Evolutionary conservation across 768 basidiomycete genomes (phyloP), one percentile per base, ranked within the genome.

Genomic region (Phylloporus rhodoxanthus): DNA sequence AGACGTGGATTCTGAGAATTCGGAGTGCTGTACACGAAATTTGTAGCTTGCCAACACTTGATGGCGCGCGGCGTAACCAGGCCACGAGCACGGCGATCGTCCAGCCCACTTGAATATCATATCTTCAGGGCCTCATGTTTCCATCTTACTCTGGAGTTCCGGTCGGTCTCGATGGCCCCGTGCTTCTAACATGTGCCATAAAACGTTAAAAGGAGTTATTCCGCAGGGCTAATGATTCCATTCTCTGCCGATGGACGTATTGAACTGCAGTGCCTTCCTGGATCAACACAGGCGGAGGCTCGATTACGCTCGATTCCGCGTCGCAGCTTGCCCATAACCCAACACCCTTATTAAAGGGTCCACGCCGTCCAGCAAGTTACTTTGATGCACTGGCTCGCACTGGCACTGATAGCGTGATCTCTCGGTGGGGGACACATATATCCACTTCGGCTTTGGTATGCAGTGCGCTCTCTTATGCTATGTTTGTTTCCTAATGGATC

Each of bases 241-340:
- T 62, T 59, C 54, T 47, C 45, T 54, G 40, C 45, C 32, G 17
- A 42, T 50, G 45, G 62, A 58, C 56, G 58, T 56, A 61, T 51
- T 54, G 38, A 43, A 40, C 30, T 49, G 50, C 56, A 62, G 59
- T 34, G 53, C 45, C 62, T 64, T 58, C 59, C 54, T 50, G 57
- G 53, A 64, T 62, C 62, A 46, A 21, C 41, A 42, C 38, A 26
- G 47, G 52, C 32, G 57, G 46, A 40, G 38, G 50, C 46, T 42
- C n/a, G 48, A 55, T 59, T 53, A 55, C 58, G 50, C 57, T 50
- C 55, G 46, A 52, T 54, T 48, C 29, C 41, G 53, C 43, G 50
- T 59, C 53, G 36, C 59, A 57, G 37, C 55, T 50, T 40, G 34
- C 60, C 62, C 60, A 54, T 45, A 55, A 36, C 63, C 62, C 62